These are phyloP conservation scores for Phytophthora tentaculata DNA, from an alignment of 352 stramenopile species.

Conservation along the genomic window DNA sequence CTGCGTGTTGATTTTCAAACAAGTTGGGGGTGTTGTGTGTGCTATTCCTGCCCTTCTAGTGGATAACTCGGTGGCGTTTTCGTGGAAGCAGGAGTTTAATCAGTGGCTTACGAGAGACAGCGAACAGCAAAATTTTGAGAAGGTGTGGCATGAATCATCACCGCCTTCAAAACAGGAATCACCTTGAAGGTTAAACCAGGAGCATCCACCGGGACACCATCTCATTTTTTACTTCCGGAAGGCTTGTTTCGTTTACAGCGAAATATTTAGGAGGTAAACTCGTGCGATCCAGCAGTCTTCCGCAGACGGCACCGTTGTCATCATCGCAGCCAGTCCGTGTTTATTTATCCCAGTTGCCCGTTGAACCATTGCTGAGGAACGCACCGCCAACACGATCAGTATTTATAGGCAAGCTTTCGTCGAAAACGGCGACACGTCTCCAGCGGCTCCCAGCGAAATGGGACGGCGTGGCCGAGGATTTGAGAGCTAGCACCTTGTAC, in stretches of 20 bases:
- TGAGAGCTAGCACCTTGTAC: constrained; percentile 22
- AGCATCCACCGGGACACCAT: constrained; percentile 4
- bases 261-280: constrained; percentile 16
- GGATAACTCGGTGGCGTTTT: constrained; percentile 5
- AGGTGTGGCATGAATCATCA: not conserved
- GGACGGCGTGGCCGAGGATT: constrained; percentile 24
- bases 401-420: constrained; percentile 39
- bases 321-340: constrained; percentile 12
- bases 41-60: constrained; percentile 1
- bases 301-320: constrained; percentile 12
- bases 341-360: constrained; percentile 6
- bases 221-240: constrained; percentile 10
- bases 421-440: constrained; percentile 34
- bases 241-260: not conserved
- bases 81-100: constrained; percentile 4
- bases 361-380: constrained; percentile 23
- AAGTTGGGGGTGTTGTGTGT: constrained; percentile 19
- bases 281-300: constrained; percentile 26
- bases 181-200: not conserved
- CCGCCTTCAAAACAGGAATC: not conserved
- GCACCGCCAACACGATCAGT: constrained; percentile 11
- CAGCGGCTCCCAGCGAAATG: constrained; percentile 36
- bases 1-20: constrained; percentile 19
- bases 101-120: constrained; percentile 7
- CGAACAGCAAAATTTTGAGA: constrained; percentile 20